A percentile compares a stretch with the other conserved stretches of the same genome.
These are phyloP conservation scores for Lactuca sativa DNA, from an alignment of 129 eudicot genomes.

Conservation along the genomic window DNA sequence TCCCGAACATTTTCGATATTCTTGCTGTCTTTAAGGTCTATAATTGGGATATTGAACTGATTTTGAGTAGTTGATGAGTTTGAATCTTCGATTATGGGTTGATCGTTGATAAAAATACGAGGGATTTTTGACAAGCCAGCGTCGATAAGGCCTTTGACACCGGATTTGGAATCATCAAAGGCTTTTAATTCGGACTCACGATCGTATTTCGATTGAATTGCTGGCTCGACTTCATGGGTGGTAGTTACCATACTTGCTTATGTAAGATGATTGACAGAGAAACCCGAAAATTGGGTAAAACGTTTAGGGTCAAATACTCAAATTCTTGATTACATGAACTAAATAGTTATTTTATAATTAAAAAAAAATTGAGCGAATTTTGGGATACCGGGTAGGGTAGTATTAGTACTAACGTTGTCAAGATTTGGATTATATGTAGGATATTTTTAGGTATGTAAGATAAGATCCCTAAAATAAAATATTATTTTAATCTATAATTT, in stretches of 20 bases:
- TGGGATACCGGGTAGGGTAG: too few species aligned
- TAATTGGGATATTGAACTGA: constrained; percentile 23
- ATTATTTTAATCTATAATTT: too few species aligned
- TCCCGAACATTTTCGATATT: constrained; percentile 18
- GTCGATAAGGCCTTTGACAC: constrained; percentile 37
- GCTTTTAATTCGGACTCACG: constrained; percentile 27
- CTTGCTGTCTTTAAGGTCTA: constrained; percentile 26
- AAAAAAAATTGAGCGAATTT: too few species aligned
- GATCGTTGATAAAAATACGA: constrained; percentile 23
- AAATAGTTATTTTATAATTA: too few species aligned
- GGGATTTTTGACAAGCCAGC: constrained; percentile 31
- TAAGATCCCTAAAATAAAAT: too few species aligned
- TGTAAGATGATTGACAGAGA: too few species aligned
- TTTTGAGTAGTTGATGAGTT: constrained; percentile 8
- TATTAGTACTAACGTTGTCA: too few species aligned
- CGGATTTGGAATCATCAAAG: constrained; percentile 41
- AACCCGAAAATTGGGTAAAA: too few species aligned
- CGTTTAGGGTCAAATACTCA: too few species aligned
- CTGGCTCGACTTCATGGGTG: background rate
- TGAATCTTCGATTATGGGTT: constrained; percentile 7
- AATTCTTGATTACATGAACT: too few species aligned
- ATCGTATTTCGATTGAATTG: constrained; percentile 13
- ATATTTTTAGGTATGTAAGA: too few species aligned
- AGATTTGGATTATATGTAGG: too few species aligned
- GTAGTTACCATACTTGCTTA: background rate